phyloP scores from a whole-genome alignment of 768 basidiomycete species.

The Rhodotorula diobovata region DNA sequence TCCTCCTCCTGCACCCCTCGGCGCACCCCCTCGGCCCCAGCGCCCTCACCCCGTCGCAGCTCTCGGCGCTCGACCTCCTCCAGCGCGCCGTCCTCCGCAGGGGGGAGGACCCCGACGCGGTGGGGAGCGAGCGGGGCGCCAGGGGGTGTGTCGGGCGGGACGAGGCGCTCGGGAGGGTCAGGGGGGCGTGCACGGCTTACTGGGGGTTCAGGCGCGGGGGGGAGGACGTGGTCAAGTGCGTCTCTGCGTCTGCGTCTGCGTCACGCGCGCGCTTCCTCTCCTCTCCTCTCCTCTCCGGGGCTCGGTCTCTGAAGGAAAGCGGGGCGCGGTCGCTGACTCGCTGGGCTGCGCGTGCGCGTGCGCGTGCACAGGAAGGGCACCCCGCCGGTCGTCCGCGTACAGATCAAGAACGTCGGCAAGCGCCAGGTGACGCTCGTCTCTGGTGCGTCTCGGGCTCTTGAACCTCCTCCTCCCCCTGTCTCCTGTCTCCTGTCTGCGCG shows the following conservation, averaged over 20 bases:
- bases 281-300: too few species aligned
- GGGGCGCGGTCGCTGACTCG: too few species aligned
- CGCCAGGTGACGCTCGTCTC: constrained; percentile 36
- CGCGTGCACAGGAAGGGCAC: constrained; percentile 18
- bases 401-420: constrained; percentile 38
- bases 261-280: too few species aligned
- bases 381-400: constrained; percentile 20
- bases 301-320: too few species aligned
- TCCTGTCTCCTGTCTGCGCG: neutral
- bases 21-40: constrained; percentile 3
- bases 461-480: too few species aligned
- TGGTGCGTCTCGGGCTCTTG: too few species aligned
- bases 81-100: constrained; percentile 1
- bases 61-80: constrained; percentile 16
- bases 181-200: constrained; percentile 8
- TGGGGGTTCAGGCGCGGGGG: constrained; percentile 2
- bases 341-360: neutral
- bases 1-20: constrained; percentile 16
- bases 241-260: neutral
- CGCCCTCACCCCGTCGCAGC: neutral
- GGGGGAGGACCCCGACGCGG: constrained; percentile 13
- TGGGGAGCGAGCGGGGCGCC: neutral
- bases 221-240: constrained; percentile 21
- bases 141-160: constrained; percentile 13
- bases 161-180: constrained; percentile 16